Evolutionary conservation across 2,329 filamentous ascomycete species (phyloP).

Genomic region (Penicillium sp.): DNA sequence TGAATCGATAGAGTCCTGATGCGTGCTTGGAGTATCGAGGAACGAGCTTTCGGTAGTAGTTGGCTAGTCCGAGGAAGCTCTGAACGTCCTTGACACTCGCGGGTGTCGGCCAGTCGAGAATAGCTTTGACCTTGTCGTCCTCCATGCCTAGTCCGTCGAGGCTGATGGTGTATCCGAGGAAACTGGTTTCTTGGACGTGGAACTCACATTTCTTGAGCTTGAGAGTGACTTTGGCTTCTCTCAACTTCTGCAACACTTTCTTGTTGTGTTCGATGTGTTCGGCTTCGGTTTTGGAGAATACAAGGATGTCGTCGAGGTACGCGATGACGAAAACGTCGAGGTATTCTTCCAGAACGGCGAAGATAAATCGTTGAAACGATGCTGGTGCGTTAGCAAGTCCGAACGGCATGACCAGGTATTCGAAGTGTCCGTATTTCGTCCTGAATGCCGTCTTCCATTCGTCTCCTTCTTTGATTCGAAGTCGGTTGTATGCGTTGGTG

Average conservation of each 20-base stretch:
- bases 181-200: conserved; percentile 10
- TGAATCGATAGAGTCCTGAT: not conserved
- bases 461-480: not conserved
- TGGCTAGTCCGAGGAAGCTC: conserved; percentile 23
- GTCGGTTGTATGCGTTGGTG: not conserved
- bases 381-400: not conserved
- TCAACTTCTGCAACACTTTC: not conserved
- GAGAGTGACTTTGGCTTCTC: not conserved
- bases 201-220: conserved; percentile 19
- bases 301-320: conserved; percentile 1
- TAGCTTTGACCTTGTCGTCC: conserved; percentile 16
- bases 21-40: conserved; percentile 11
- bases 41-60: conserved; percentile 29
- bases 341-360: not conserved
- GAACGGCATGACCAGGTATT: conserved; percentile 7
- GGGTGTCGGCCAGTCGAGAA: conserved; percentile 12
- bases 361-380: not conserved
- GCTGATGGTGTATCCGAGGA: conserved; percentile 18
- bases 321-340: not conserved
- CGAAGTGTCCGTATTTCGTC: not conserved
- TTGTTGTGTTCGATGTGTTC: not conserved
- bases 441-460: not conserved
- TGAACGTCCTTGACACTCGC: conserved; percentile 16
- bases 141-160: conserved; percentile 10
- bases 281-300: not conserved